These are phyloP conservation scores for Saccharomyces hybrid DNA, from an alignment of 1,139 yeast genomes.

Conservation along the genomic window DNA sequence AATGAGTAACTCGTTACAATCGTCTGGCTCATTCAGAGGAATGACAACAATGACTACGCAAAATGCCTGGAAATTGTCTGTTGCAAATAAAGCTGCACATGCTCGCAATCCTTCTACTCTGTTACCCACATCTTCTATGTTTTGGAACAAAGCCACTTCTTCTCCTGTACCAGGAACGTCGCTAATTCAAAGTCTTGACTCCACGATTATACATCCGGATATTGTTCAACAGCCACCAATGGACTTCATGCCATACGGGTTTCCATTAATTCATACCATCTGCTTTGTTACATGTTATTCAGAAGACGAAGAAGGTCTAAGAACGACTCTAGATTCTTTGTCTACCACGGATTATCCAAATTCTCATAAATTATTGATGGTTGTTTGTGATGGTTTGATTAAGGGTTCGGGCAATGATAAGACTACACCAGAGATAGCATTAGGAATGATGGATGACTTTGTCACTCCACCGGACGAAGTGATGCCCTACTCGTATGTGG, in stretches of 20 bases:
- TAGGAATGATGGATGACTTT: conserved; percentile 84
- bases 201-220: conserved; percentile 65
- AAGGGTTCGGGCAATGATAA: conserved; percentile 86
- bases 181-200: conserved; percentile 45
- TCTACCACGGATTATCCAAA: conserved; percentile 93
- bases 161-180: conserved; percentile 5
- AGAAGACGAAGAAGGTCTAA: conserved; percentile 77
- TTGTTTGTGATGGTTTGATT: conserved; percentile 87
- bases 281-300: conserved; percentile 90
- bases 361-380: conserved; percentile 77
- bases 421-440: conserved; percentile 82
- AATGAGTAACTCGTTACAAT: conserved; percentile 1
- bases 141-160: conserved; percentile 5
- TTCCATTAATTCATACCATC: conserved; percentile 78
- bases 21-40: conserved; percentile 9
- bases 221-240: conserved; percentile 83
- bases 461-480: conserved; percentile 65
- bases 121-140: conserved; percentile 8
- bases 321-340: conserved; percentile 83
- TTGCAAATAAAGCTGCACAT: conserved; percentile 9
- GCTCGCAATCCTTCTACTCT: conserved; percentile 2
- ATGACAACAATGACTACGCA: conserved; percentile 35
- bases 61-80: conserved; percentile 16
- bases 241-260: conserved; percentile 79
- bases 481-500: conserved; percentile 78